Conservation (phyloP, 495 filamentous ascomycete genomes). For the Podospora comata region DNA sequence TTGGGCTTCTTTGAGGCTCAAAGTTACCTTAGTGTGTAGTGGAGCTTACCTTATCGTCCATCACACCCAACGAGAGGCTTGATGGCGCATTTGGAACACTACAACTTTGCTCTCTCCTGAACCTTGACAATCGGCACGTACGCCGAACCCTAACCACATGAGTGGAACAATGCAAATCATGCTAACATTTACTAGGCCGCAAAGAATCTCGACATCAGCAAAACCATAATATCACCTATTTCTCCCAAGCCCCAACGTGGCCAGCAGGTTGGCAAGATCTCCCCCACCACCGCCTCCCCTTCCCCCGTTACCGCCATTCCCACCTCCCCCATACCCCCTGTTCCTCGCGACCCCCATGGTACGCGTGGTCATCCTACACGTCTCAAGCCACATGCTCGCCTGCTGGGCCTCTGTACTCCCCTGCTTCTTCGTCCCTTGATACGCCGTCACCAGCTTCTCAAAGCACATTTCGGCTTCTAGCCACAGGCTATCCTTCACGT, state of each 20-base stretch:
- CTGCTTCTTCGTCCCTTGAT: slow-evolving; percentile 2
- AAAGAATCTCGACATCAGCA: not conserved
- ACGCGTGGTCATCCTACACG: not conserved
- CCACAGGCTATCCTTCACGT: not conserved
- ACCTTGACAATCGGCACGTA: not conserved
- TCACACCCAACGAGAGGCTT: not conserved
- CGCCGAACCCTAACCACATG: not conserved
- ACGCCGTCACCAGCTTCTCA: slow-evolving; percentile 3
- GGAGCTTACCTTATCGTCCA: not conserved
- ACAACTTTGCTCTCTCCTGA: not conserved
- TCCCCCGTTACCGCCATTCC: not conserved
- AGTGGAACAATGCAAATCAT: not conserved
- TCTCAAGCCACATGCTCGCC: not conserved
- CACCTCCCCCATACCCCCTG: not conserved
- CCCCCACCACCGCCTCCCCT: not conserved
- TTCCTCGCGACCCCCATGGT: not conserved
- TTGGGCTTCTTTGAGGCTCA: not conserved
- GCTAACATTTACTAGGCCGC: not conserved
- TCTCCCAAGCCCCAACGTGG: not conserved
- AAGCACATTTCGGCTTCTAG: not conserved
- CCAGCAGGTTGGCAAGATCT: not conserved
- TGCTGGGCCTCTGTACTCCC: not conserved
- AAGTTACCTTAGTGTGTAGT: not conserved
- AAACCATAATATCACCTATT: not conserved
- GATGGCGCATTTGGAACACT: not conserved